Evolutionary conservation across 1,139 yeast species (phyloP).

Genomic region (Kurtzmaniella quercitrusa): DNA sequence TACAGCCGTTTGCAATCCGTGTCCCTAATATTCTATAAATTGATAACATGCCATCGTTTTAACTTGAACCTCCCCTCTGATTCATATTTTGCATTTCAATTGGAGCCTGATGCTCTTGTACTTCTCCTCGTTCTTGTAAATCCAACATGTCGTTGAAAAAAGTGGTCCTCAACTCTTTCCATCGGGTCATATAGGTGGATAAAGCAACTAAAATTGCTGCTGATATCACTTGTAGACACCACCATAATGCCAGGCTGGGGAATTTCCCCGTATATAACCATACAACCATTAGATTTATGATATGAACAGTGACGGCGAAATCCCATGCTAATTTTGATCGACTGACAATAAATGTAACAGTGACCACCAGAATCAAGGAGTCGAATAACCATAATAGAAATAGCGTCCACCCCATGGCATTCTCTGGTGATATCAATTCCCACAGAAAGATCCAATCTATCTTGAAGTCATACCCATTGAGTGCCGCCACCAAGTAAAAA

Average conservation of each 20-base stretch:
- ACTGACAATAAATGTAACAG: constrained; percentile 84
- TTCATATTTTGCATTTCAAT: constrained; percentile 1
- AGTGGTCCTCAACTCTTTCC: constrained; percentile 84
- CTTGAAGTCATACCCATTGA: constrained; percentile 61
- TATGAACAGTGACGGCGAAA: constrained; percentile 86
- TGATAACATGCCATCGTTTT: neutral
- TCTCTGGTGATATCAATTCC: constrained; percentile 69
- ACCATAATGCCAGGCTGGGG: constrained; percentile 77
- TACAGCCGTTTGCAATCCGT: too few species aligned
- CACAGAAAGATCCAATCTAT: constrained; percentile 78
- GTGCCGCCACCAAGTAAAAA: constrained; percentile 51
- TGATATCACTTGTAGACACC: constrained; percentile 71
- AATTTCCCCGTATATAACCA: constrained; percentile 62
- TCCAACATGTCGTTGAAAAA: constrained; percentile 81
- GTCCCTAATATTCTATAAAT: neutral
- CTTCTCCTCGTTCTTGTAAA: constrained; percentile 37
- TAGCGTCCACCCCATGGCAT: constrained; percentile 75
- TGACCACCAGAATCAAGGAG: constrained; percentile 70
- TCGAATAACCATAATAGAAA: constrained; percentile 77
- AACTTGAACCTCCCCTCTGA: neutral
- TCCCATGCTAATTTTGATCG: constrained; percentile 94
- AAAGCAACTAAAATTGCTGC: constrained; percentile 66
- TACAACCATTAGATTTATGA: constrained; percentile 67
- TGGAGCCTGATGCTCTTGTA: constrained; percentile 8
- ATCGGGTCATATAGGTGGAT: constrained; percentile 82